These are phyloP conservation scores for Thalassiosira hispida DNA, from an alignment of 352 stramenopile species.

Conservation along the genomic window DNA sequence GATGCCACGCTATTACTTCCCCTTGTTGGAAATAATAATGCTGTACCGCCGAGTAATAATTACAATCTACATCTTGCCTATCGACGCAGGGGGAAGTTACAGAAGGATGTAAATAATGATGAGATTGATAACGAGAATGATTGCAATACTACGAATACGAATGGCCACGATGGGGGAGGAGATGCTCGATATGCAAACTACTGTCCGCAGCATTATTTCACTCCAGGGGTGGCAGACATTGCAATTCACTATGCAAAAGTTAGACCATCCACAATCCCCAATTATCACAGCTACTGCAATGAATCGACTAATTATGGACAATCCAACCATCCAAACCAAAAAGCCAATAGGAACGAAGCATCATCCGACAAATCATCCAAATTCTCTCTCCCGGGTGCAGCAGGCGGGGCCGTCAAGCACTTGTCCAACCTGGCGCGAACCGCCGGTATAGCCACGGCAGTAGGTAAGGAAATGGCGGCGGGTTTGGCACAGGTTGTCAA, in stretches of 20 bases:
- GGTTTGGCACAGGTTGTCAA: slow-evolving; percentile 8
- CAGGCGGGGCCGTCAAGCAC: slow-evolving; percentile 6
- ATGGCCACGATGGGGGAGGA: background rate
- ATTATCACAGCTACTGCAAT: background rate
- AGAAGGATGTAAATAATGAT: background rate
- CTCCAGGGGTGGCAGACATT: slow-evolving; percentile 45
- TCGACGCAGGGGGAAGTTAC: slow-evolving; percentile 16
- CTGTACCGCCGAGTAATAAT: background rate
- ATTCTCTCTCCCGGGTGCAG: background rate
- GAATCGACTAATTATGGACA: background rate
- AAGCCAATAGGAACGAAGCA: background rate
- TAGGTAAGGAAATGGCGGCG: slow-evolving; percentile 27
- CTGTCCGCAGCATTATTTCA: slow-evolving; percentile 19
- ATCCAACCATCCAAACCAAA: background rate
- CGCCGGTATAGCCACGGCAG: background rate
- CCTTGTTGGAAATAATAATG: background rate
- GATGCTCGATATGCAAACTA: slow-evolving; percentile 2
- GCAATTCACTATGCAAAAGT: slow-evolving; percentile 47
- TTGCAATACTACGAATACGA: background rate
- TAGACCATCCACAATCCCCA: slow-evolving; percentile 38
- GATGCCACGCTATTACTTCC: slow-evolving; percentile 4
- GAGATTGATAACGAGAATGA: background rate
- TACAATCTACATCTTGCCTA: slow-evolving; percentile 21
- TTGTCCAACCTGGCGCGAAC: slow-evolving; percentile 15
- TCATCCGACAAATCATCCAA: background rate